Percentiles rank a stretch among this genome's conserved stretches.
phyloP scores from a whole-genome alignment of 208 protist genomes.

The Histomonas meleagridis region DNA sequence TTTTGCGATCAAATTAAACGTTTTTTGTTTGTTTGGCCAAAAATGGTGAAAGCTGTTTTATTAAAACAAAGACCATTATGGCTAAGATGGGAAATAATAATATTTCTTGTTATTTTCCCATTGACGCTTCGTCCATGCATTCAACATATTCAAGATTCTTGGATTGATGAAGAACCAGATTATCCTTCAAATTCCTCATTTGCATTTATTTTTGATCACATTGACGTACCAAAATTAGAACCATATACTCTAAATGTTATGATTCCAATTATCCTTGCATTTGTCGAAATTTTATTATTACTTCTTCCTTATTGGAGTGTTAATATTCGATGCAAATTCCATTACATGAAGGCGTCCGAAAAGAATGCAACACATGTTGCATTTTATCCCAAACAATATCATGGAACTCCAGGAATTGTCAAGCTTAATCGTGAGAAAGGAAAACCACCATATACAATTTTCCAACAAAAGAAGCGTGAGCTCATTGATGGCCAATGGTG shows the following conservation, averaged over 20 bases:
- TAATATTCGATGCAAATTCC: background rate
- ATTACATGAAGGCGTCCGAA: background rate
- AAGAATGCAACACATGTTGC: background rate
- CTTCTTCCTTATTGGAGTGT: background rate
- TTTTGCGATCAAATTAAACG: too few relatives aligned
- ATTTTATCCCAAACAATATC: background rate
- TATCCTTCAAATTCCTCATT: background rate
- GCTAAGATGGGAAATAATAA: background rate
- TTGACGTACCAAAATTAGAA: background rate
- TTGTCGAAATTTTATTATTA: background rate
- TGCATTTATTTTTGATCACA: conserved; percentile 6
- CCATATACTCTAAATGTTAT: background rate
- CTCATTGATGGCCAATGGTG: background rate
- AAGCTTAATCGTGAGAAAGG: background rate
- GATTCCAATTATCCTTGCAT: background rate
- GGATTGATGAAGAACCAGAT: conserved; percentile 29
- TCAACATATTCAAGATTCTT: background rate
- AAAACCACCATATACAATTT: background rate
- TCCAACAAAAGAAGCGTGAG: background rate
- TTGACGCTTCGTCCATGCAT: background rate
- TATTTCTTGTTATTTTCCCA: background rate
- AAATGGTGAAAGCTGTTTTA: background rate
- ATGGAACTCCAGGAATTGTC: background rate
- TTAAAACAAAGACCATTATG: background rate
- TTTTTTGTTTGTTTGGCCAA: too few relatives aligned